These are phyloP conservation scores for Elongisporangium prolatum DNA, from an alignment of 352 stramenopile species.

Conservation along the genomic window DNA sequence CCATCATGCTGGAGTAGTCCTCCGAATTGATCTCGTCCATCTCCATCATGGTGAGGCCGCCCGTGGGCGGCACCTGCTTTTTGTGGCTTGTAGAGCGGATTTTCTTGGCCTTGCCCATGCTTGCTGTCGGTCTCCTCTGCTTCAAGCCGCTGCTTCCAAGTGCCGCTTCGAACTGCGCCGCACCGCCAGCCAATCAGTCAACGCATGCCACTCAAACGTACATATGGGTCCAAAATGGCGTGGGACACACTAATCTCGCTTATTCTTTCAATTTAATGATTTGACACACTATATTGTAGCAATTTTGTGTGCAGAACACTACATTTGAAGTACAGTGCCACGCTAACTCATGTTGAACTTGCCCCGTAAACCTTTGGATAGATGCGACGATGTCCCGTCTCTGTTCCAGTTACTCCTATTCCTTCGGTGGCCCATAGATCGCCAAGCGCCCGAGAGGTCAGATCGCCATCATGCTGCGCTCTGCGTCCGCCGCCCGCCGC, in stretches of 20 bases:
- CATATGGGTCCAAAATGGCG: neutral
- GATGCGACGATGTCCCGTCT: neutral
- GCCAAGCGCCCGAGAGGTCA: neutral
- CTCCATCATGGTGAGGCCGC: constrained; percentile 48
- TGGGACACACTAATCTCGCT: neutral
- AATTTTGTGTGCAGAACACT: neutral
- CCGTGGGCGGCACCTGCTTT: constrained; percentile 63
- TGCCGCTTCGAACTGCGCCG: neutral
- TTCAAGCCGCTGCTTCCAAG: neutral
- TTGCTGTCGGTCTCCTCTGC: constrained; percentile 4
- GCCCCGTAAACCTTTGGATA: neutral
- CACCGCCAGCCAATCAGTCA: neutral
- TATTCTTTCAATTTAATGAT: neutral
- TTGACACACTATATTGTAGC: neutral
- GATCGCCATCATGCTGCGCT: neutral
- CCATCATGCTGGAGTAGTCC: constrained; percentile 39
- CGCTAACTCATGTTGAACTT: constrained; percentile 4
- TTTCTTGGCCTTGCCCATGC: constrained; percentile 88
- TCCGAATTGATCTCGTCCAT: constrained; percentile 38
- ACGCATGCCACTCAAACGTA: neutral
- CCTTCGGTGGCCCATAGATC: neutral
- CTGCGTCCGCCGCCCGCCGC: constrained; percentile 11
- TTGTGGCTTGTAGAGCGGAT: constrained; percentile 79
- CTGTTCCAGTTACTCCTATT: neutral
- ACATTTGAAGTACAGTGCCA: neutral